Base-by-base conservation (phyloP, 1,139 yeast species). In the Hyphopichia buzzinii region DNA sequence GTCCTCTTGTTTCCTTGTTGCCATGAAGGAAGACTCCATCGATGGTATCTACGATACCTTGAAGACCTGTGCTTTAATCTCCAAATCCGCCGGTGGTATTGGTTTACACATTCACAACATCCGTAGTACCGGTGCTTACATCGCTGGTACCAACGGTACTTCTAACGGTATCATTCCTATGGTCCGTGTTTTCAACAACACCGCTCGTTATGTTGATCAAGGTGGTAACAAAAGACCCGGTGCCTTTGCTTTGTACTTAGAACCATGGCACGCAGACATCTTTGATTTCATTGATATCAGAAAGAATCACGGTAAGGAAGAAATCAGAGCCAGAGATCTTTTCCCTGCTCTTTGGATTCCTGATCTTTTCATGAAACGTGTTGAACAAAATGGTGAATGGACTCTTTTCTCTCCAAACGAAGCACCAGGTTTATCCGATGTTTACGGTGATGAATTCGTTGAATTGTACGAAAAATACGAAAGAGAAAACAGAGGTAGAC, bases 171-270 rank as follows among this genome's bases (percentile, higher is more conserved):
- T 87, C 44, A 81, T 87, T 42, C 96, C 96, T 33, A 87, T 87
- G 96, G 75, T 87, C 39, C 78, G 95, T 52, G 96, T 87, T 19
- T 87, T 78, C 71, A 87, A 87, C 72, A 86, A 86, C 64, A 86
- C 96, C 39, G 96, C 96, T 23, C 77, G 96, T 57, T 87, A 87
- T 52, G 96, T 87, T 34, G 96, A 87, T 54, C 96, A 87, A 68
- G 96, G 96, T 57, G 96, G 96, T 50, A 87, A 87, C 70, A 88
- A 88, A 63, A 79, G 96, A 57, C 96, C 96, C 2, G 96, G 96
- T 54, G 96, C 96, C 11, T 84, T 87, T 60, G 95, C 96, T 29
- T 66, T 87, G 39, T 87, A 87, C 61, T 69, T 87, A 40, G 96
- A 87, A 65, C 95, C 96, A 48, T 87, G 96, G 96, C 96, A 87